Percentiles rank a stretch among this genome's conserved stretches.
phyloP scores from a whole-genome alignment of 352 stramenopile genomes.

The Phytophthora citrophthora region DNA sequence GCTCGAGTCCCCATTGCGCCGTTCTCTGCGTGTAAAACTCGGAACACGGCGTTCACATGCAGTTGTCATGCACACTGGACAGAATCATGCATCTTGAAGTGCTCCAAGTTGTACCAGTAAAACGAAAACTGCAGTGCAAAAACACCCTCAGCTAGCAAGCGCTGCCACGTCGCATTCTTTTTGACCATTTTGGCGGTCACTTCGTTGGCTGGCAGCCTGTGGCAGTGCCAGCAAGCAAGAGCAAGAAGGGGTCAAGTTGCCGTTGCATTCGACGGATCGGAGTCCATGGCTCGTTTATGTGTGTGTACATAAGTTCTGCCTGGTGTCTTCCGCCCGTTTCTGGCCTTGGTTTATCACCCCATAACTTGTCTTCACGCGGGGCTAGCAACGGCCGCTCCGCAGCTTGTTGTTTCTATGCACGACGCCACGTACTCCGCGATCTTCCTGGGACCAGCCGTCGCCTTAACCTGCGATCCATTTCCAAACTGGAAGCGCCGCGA shows the following conservation, averaged over 20 bases:
- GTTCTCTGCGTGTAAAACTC: slow-evolving; percentile 10
- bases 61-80: background rate
- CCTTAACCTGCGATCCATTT: slow-evolving; percentile 38
- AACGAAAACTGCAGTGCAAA: slow-evolving; percentile 1
- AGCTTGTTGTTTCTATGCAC: slow-evolving; percentile 37
- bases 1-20: background rate
- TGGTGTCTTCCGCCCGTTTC: slow-evolving; percentile 4
- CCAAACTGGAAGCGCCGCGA: slow-evolving; percentile 50
- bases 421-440: slow-evolving; percentile 21
- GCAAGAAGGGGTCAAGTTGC: slow-evolving; percentile 8
- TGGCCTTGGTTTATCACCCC: slow-evolving; percentile 19
- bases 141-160: background rate
- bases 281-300: slow-evolving; percentile 25
- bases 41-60: slow-evolving; percentile 4
- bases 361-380: slow-evolving; percentile 10
- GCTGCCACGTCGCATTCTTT: slow-evolving; percentile 10
- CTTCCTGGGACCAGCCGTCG: slow-evolving; percentile 20
- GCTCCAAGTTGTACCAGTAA: slow-evolving; percentile 1
- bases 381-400: slow-evolving; percentile 10
- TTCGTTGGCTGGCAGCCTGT: background rate
- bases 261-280: background rate
- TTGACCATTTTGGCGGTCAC: background rate
- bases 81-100: slow-evolving; percentile 16
- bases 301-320: slow-evolving; percentile 15
- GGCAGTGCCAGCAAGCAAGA: background rate